Evolutionary conservation across 495 filamentous ascomycete genomes (phyloP).

Genomic region (Talaromyces trachyspermus): DNA sequence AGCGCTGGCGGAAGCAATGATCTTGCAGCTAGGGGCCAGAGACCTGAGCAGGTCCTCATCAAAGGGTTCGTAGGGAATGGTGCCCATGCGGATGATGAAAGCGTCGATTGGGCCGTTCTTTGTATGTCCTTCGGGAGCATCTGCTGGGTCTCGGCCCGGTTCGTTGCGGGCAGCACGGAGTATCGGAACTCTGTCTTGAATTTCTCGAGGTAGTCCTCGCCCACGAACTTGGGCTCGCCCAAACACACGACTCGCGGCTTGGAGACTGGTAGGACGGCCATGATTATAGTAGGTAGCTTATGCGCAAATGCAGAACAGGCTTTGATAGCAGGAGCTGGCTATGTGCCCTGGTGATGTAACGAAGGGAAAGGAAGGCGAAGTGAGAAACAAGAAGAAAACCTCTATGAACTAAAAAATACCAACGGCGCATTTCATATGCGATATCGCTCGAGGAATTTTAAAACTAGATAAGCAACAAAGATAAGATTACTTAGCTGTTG

Average conservation of each 20-base stretch:
- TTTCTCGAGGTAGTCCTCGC: constrained; percentile 8
- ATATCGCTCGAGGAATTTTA: not conserved
- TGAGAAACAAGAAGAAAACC: not conserved
- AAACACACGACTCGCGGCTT: constrained; percentile 15
- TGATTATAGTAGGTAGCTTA: not conserved
- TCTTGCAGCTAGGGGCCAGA: constrained; percentile 19
- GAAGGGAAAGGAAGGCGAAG: not conserved
- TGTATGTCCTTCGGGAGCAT: constrained; percentile 11
- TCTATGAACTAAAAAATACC: not conserved
- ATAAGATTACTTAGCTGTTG: not conserved
- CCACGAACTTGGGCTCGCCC: constrained; percentile 10
- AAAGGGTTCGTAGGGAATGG: constrained; percentile 31
- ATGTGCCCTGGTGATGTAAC: not conserved
- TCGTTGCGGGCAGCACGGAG: constrained; percentile 13
- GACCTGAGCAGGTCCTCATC: constrained; percentile 24
- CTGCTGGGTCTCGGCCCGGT: constrained; percentile 14
- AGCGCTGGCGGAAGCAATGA: constrained; percentile 27
- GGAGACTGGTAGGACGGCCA: not conserved
- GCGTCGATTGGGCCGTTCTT: constrained; percentile 24
- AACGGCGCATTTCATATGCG: not conserved
- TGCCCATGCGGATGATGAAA: constrained; percentile 34
- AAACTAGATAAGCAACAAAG: not conserved
- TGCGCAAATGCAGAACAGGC: constrained; percentile 13
- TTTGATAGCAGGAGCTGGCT: constrained; percentile 16
- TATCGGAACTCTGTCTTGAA: constrained; percentile 14